A percentile compares a stretch with the other conserved stretches of the same genome.
Evolutionary conservation across 2,329 filamentous ascomycete species (phyloP).

Genomic region (Fusarium annulatum): DNA sequence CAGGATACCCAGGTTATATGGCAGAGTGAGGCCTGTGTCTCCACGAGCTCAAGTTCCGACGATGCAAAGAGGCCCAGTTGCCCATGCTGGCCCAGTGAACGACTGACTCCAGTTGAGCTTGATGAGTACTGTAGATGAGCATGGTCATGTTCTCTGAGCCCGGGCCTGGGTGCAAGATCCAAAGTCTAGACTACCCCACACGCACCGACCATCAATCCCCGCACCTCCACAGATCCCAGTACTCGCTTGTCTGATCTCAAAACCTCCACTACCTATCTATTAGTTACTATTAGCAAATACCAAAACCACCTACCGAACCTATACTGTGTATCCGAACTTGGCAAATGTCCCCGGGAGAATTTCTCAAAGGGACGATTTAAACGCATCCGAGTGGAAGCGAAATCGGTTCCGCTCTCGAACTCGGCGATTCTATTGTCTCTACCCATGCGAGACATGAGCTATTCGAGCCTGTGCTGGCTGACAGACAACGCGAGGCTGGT

Average conservation of each 20-base stretch:
- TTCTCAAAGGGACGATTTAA: not conserved
- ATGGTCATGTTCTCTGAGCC: slow-evolving; percentile 2
- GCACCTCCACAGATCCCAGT: slow-evolving; percentile 41
- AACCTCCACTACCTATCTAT: slow-evolving; percentile 3
- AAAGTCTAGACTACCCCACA: slow-evolving; percentile 43
- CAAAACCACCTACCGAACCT: not conserved
- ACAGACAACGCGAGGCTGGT: slow-evolving; percentile 13
- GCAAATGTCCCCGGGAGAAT: not conserved
- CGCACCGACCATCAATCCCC: slow-evolving; percentile 39
- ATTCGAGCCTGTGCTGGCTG: slow-evolving; percentile 6
- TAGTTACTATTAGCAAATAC: slow-evolving; percentile 15
- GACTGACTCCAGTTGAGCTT: not conserved
- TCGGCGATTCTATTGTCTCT: not conserved
- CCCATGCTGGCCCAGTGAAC: slow-evolving; percentile 25
- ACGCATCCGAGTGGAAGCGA: not conserved
- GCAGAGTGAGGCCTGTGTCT: not conserved
- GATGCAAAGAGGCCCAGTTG: slow-evolving; percentile 3
- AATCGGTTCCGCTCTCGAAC: not conserved
- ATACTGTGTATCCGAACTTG: slow-evolving; percentile 10
- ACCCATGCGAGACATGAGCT: slow-evolving; percentile 5
- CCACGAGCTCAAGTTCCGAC: slow-evolving; percentile 35
- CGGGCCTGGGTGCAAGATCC: slow-evolving; percentile 29
- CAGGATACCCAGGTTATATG: not conserved
- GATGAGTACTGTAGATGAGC: not conserved
- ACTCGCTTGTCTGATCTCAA: slow-evolving; percentile 23